Percentiles rank a stretch among this genome's conserved stretches.
Conservation (phyloP, 495 filamentous ascomycete species). For the Geoglossum glabrum region DNA sequence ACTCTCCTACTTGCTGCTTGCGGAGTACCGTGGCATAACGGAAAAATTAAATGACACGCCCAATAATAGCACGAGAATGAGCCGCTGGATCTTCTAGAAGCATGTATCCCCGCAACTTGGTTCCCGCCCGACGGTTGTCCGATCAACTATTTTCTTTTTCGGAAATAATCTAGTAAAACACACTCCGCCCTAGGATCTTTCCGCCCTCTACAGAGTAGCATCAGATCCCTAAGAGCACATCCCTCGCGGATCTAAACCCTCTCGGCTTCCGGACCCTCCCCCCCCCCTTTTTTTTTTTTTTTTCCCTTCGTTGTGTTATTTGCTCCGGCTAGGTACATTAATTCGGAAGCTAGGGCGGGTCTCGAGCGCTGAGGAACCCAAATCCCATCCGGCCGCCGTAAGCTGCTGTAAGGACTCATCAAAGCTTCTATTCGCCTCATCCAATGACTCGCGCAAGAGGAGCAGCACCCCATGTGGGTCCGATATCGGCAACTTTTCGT, state of each 20-base stretch:
- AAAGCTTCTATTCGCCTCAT: slow-evolving; percentile 21
- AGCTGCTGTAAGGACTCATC: slow-evolving; percentile 22
- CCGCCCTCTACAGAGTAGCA: no score
- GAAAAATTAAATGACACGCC: no score
- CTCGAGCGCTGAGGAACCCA: slow-evolving; percentile 36
- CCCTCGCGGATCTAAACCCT: neutral
- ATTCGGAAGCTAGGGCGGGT: slow-evolving; percentile 23
- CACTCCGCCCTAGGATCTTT: no score
- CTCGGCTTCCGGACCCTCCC: neutral
- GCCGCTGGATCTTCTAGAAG: neutral
- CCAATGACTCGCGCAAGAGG: slow-evolving; percentile 18
- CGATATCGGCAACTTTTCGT: slow-evolving; percentile 2
- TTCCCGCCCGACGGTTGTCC: neutral
- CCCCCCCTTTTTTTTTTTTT: neutral
- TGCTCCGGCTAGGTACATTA: neutral
- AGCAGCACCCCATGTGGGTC: slow-evolving; percentile 10
- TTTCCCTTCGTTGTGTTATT: no score
- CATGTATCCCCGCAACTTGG: neutral
- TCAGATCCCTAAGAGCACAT: no score
- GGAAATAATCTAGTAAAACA: neutral
- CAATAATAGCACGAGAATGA: neutral
- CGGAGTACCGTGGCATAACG: no score
- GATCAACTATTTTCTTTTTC: neutral
- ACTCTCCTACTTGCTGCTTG: no score
- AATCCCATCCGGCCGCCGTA: slow-evolving; percentile 35